Conservation (phyloP, 1,284 basidiomycete species). For the Cutaneotrichosporon daszewskae region DNA sequence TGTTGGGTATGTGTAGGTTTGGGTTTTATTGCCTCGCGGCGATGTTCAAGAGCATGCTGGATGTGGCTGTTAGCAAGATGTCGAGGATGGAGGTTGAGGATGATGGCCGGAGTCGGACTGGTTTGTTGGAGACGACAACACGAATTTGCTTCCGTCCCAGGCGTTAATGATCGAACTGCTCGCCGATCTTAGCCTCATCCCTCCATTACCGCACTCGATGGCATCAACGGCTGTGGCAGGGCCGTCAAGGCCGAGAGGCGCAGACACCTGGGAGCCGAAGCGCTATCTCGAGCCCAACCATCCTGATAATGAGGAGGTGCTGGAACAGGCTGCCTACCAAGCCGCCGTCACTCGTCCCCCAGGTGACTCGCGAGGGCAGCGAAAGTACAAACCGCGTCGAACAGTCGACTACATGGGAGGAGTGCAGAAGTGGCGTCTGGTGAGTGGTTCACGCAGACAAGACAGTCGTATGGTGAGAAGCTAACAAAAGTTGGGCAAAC, state of each 20-base stretch:
- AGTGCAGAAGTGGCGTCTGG: constrained; percentile 74
- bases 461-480: not conserved
- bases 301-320: constrained; percentile 68
- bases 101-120: not conserved
- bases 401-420: constrained; percentile 92
- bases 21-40: too few relatives aligned
- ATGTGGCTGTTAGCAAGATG: not conserved
- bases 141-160: constrained; percentile 4
- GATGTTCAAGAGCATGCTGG: not conserved
- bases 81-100: not conserved
- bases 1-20: too few relatives aligned
- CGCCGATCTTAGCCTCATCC: too few relatives aligned
- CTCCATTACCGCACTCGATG: not conserved
- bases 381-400: constrained; percentile 83
- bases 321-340: constrained; percentile 68
- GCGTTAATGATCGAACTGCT: too few relatives aligned
- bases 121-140: not conserved
- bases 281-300: constrained; percentile 53
- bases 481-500: constrained; percentile 58
- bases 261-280: constrained; percentile 50
- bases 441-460: too few relatives aligned
- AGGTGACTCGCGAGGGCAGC: constrained; percentile 57
- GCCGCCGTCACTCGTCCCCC: constrained; percentile 53
- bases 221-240: constrained; percentile 13
- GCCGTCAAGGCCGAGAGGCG: constrained; percentile 23